Evolutionary conservation across 2,329 filamentous ascomycete species (phyloP).

Genomic region (Mycosphaerella arachidis): DNA sequence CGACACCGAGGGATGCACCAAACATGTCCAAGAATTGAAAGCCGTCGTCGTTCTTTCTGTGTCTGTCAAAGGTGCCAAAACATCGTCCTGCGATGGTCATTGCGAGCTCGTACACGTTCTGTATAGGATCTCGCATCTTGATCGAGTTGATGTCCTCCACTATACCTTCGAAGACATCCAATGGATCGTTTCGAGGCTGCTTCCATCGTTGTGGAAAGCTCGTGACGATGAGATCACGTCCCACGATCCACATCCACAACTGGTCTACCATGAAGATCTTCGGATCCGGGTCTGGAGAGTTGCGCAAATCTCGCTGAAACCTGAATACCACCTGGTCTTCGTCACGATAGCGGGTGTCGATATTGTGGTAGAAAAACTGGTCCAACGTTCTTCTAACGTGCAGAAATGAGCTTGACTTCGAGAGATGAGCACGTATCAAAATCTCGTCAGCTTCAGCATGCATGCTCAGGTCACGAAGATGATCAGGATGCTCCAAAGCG

Average conservation of each 20-base stretch:
- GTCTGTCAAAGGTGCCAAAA: conserved; percentile 49
- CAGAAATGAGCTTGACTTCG: conserved; percentile 31
- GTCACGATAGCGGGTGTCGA: conserved; percentile 57
- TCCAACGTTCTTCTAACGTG: conserved; percentile 61
- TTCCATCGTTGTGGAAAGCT: conserved; percentile 57
- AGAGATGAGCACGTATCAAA: conserved; percentile 22
- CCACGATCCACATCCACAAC: conserved; percentile 61
- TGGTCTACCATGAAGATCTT: conserved; percentile 50
- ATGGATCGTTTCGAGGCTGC: conserved; percentile 57
- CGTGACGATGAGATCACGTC: conserved; percentile 56
- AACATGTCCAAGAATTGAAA: conserved; percentile 67
- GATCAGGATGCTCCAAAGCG: conserved; percentile 40
- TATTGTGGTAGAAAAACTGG: conserved; percentile 63
- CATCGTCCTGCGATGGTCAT: conserved; percentile 49
- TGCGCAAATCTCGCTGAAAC: conserved; percentile 37
- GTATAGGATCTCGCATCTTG: conserved; percentile 56
- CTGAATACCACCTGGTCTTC: conserved; percentile 62
- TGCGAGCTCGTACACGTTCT: conserved; percentile 59
- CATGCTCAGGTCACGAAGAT: conserved; percentile 7
- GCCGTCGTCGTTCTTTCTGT: conserved; percentile 54
- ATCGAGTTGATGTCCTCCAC: conserved; percentile 60
- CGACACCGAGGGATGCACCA: conserved; percentile 56
- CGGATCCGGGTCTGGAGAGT: conserved; percentile 13
- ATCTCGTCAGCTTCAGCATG: conserved; percentile 36
- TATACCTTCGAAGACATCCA: conserved; percentile 60